These are phyloP conservation scores for Xylaria scruposa DNA, from an alignment of 495 filamentous ascomycete species.

Conservation along the genomic window DNA sequence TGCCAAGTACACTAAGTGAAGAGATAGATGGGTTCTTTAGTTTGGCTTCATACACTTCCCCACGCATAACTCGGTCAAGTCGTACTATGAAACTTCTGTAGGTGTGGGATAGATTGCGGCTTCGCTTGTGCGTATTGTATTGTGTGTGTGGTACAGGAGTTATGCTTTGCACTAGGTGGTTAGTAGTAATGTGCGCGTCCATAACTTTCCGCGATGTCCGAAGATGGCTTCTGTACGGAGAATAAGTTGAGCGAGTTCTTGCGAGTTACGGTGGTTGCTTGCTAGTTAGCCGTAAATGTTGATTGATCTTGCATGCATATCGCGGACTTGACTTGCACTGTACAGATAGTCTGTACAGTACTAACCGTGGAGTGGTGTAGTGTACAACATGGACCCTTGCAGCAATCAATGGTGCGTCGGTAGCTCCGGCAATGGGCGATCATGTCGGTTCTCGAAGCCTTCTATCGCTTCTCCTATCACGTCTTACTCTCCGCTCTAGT, in stretches of 20 bases:
- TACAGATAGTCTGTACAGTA: not conserved
- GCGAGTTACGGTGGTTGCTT: not conserved
- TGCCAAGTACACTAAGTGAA: not conserved
- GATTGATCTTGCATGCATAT: not conserved
- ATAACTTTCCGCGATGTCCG: slow-evolving; percentile 4
- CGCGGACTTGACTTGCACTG: slow-evolving; percentile 2
- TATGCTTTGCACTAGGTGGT: not conserved
- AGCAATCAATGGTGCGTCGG: slow-evolving; percentile 18
- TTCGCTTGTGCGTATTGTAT: not conserved
- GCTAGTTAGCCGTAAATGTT: slow-evolving; percentile 6
- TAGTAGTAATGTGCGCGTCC: not conserved
- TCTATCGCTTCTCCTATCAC: not conserved
- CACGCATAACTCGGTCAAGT: not conserved
- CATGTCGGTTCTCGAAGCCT: slow-evolving; percentile 15
- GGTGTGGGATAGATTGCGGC: slow-evolving; percentile 12
- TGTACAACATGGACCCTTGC: slow-evolving; percentile 10
- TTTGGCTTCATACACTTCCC: not conserved
- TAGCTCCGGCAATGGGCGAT: slow-evolving; percentile 20
- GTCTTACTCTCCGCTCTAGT: not conserved
- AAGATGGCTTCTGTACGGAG: not conserved
- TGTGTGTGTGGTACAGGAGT: not conserved
- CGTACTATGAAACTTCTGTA: not conserved
- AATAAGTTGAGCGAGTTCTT: not conserved
- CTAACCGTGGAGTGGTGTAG: not conserved
- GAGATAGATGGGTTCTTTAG: not conserved